These are phyloP conservation scores for Acanthamoeba culbertsoni DNA, from an alignment of 208 protist species.

Conservation along the genomic window DNA sequence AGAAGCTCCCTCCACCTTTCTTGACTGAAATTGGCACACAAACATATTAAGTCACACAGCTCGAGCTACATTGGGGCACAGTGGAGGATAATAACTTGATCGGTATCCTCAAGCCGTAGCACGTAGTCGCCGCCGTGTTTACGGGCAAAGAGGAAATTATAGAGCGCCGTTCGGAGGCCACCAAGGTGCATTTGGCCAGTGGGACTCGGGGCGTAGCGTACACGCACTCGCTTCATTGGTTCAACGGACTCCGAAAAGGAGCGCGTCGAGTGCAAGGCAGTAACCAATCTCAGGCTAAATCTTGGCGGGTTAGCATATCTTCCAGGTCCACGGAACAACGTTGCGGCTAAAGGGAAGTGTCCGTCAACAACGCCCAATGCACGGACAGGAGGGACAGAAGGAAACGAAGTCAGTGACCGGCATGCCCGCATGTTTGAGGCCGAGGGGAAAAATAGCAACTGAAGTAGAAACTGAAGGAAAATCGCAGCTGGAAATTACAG, in stretches of 20 bases:
- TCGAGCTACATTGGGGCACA: background rate
- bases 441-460: background rate
- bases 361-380: no score
- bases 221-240: constrained; percentile 63
- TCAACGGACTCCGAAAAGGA: background rate
- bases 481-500: no score
- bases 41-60: background rate
- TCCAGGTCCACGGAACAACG: no score
- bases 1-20: constrained; percentile 66
- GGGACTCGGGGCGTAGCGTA: constrained; percentile 82
- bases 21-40: constrained; percentile 8
- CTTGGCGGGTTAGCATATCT: no score
- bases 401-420: no score
- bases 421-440: no score
- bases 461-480: background rate
- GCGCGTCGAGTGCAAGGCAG: background rate
- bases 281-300: no score
- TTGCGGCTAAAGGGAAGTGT: no score
- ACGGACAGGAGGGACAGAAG: no score
- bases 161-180: constrained; percentile 86
- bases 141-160: constrained; percentile 84
- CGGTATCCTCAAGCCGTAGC: constrained; percentile 88
- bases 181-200: constrained; percentile 85
- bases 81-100: constrained; percentile 47
- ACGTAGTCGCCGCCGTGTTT: constrained; percentile 81